Percentiles rank a stretch among this genome's conserved stretches.
Conservation (phyloP, 2,329 filamentous ascomycete genomes). For the Colletotrichum kahawae region DNA sequence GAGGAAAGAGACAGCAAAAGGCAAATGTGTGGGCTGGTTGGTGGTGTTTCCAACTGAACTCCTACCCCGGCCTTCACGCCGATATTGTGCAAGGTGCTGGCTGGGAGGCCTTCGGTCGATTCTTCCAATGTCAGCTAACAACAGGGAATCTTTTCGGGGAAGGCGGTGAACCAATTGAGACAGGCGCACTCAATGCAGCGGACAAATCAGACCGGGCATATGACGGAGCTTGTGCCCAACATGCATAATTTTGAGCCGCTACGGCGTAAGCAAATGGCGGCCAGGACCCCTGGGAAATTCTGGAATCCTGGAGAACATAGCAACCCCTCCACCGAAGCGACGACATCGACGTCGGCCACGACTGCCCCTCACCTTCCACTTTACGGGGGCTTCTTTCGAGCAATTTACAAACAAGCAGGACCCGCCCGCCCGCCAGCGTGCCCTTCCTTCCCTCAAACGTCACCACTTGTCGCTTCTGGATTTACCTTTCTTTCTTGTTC, state of each 20-base stretch:
- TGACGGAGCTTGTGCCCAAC: not conserved
- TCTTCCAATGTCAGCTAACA: not conserved
- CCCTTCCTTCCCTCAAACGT: conserved; percentile 1
- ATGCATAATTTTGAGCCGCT: conserved; percentile 21
- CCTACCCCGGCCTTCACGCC: not conserved
- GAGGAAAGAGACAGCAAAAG: not conserved
- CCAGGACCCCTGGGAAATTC: conserved; percentile 21
- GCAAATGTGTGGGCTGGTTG: not conserved
- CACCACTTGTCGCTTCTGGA: not conserved
- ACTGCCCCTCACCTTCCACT: conserved; percentile 11
- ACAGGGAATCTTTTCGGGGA: not conserved
- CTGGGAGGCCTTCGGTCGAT: not conserved
- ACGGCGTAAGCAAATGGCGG: not conserved
- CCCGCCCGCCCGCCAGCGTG: not conserved
- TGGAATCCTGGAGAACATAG: conserved; percentile 26
- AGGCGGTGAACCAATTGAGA: conserved; percentile 2
- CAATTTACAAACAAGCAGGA: conserved; percentile 1
- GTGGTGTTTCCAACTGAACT: conserved; percentile 14
- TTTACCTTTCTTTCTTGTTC: not conserved
- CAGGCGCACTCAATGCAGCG: too few relatives aligned
- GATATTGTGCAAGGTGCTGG: conserved; percentile 1
- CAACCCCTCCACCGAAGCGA: conserved; percentile 18
- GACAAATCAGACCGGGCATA: not conserved
- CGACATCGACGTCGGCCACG: not conserved
- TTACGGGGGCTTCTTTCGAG: not conserved